These are phyloP conservation scores for Candida suzukii DNA, from an alignment of 805 yeast genomes.

Conservation along the genomic window DNA sequence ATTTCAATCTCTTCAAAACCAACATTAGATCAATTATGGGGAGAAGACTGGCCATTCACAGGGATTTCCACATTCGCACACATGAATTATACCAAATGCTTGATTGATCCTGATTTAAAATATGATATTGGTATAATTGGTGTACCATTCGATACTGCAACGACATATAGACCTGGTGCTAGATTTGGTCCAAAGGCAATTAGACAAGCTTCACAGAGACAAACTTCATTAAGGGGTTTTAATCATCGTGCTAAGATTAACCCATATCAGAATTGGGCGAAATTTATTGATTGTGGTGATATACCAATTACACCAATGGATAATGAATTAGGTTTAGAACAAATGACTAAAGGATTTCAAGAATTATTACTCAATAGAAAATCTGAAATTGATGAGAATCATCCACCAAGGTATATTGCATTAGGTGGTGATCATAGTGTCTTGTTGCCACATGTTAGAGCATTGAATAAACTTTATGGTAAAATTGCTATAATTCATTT, in stretches of 20 bases:
- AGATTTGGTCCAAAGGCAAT: constrained; percentile 77
- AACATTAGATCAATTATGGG: constrained; percentile 59
- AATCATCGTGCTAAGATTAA: constrained; percentile 49
- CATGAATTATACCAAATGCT: constrained; percentile 52
- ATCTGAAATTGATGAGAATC: constrained; percentile 15
- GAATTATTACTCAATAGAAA: constrained; percentile 37
- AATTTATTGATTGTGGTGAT: constrained; percentile 48
- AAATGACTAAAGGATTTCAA: constrained; percentile 48
- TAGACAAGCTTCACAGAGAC: constrained; percentile 64
- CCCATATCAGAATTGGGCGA: constrained; percentile 45
- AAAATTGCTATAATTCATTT: constrained; percentile 70
- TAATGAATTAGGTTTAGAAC: constrained; percentile 42
- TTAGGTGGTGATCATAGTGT: constrained; percentile 84
- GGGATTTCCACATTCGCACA: constrained; percentile 74
- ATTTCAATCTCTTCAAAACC: constrained; percentile 15
- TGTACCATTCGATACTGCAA: constrained; percentile 80
- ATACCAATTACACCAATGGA: constrained; percentile 57
- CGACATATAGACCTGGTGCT: constrained; percentile 74
- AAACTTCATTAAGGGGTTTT: constrained; percentile 60
- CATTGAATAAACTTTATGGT: constrained; percentile 54
- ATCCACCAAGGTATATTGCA: constrained; percentile 59
- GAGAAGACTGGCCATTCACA: constrained; percentile 63
- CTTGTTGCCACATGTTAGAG: constrained; percentile 64
- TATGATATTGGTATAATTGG: constrained; percentile 74
- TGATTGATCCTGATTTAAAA: constrained; percentile 33